Evolutionary conservation across 495 filamentous ascomycete species (phyloP).

Genomic region (Daldinia loculata): DNA sequence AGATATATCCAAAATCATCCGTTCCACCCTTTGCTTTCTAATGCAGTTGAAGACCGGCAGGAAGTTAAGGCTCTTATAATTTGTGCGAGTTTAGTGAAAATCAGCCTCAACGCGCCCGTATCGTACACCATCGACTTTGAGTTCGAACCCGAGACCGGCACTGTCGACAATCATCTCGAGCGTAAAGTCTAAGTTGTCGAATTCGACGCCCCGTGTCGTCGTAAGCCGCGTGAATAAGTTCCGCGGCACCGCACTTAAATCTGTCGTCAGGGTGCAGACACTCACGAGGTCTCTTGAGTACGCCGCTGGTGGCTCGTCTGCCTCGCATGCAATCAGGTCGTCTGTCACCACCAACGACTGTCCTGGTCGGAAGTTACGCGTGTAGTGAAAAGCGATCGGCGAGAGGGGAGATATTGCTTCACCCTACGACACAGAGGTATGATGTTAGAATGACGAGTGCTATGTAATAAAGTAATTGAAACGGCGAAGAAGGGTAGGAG

Average conservation of each 20-base stretch:
- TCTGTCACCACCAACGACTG: slow-evolving; percentile 74
- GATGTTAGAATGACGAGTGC: slow-evolving; percentile 4
- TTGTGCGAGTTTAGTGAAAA: slow-evolving; percentile 59
- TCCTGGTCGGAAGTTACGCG: slow-evolving; percentile 75
- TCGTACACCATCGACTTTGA: slow-evolving; percentile 75
- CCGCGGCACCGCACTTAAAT: slow-evolving; percentile 72
- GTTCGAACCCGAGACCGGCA: slow-evolving; percentile 73
- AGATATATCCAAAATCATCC: background rate
- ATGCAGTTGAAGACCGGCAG: background rate
- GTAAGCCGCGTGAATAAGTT: slow-evolving; percentile 71
- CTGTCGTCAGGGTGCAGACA: slow-evolving; percentile 80
- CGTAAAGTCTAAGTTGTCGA: slow-evolving; percentile 78
- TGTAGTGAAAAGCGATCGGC: slow-evolving; percentile 80
- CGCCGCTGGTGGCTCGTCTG: slow-evolving; percentile 67
- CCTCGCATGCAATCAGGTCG: slow-evolving; percentile 75
- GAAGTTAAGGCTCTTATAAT: background rate
- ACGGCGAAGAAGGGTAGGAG: background rate
- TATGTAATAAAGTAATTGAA: background rate
- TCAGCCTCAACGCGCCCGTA: slow-evolving; percentile 77
- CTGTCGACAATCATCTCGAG: slow-evolving; percentile 79
- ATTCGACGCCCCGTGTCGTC: slow-evolving; percentile 76
- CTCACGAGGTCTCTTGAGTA: slow-evolving; percentile 66
- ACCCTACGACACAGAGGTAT: slow-evolving; percentile 54
- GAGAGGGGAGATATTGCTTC: slow-evolving; percentile 71
- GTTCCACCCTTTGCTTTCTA: background rate